Evolutionary conservation across 352 stramenopile species (phyloP).

Genomic region (Pythium pyrilobum): DNA sequence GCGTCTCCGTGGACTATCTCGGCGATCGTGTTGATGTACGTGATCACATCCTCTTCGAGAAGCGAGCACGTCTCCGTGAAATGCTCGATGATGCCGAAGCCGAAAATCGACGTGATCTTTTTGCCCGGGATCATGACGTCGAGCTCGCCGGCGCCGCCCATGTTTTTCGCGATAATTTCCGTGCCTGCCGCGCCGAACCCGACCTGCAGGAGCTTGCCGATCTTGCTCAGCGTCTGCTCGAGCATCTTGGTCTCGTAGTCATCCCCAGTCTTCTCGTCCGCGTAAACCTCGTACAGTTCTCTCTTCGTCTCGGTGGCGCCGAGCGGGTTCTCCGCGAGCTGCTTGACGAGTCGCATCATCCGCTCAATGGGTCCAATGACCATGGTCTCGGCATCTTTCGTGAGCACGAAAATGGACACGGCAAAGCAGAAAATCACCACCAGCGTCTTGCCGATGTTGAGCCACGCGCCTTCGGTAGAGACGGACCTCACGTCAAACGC

Average conservation of each 20-base stretch:
- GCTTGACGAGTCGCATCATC: slow-evolving; percentile 88
- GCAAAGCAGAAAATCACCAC: slow-evolving; percentile 90
- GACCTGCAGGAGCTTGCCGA: slow-evolving; percentile 93
- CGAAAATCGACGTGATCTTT: slow-evolving; percentile 95
- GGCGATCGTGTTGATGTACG: slow-evolving; percentile 97
- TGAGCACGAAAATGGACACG: slow-evolving; percentile 90
- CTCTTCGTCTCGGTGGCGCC: slow-evolving; percentile 59
- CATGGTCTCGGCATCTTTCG: slow-evolving; percentile 90
- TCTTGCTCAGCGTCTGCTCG: slow-evolving; percentile 93
- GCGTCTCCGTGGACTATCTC: slow-evolving; percentile 94
- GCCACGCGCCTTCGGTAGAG: slow-evolving; percentile 29
- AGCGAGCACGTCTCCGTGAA: slow-evolving; percentile 93
- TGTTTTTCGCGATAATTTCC: slow-evolving; percentile 98
- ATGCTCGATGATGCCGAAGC: slow-evolving; percentile 95
- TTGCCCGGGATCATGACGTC: slow-evolving; percentile 98
- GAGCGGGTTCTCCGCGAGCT: slow-evolving; percentile 63
- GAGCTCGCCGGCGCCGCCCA: slow-evolving; percentile 88
- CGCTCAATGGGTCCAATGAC: slow-evolving; percentile 96
- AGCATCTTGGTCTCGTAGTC: slow-evolving; percentile 97
- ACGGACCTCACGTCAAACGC: slow-evolving; percentile 68
- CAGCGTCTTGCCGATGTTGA: slow-evolving; percentile 85
- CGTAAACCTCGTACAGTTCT: slow-evolving; percentile 67
- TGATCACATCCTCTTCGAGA: slow-evolving; percentile 95
- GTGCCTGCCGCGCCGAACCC: slow-evolving; percentile 96
- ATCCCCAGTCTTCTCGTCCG: slow-evolving; percentile 53